These are phyloP conservation scores for Colletotrichum euphorbiae DNA, from an alignment of 2,329 filamentous ascomycete genomes.

Conservation along the genomic window DNA sequence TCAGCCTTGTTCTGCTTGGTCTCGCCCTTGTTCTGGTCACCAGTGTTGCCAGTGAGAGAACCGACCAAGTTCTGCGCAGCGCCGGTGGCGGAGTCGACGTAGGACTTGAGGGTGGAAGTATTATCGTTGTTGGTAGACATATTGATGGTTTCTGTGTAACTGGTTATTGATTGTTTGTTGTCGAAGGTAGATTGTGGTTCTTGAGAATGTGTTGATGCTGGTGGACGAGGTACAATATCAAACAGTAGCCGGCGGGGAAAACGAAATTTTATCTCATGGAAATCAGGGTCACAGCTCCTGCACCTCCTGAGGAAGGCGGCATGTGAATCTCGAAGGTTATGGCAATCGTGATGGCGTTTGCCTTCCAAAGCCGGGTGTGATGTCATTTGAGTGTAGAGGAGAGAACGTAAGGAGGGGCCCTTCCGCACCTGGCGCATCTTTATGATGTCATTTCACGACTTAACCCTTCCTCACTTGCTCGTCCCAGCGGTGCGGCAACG, in stretches of 20 bases:
- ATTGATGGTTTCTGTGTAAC: conserved; percentile 2
- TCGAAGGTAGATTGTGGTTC: conserved; percentile 7
- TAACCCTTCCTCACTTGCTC: background rate
- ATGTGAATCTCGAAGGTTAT: conserved; percentile 35
- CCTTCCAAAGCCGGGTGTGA: conserved; percentile 25
- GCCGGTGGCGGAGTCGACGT: conserved; percentile 78
- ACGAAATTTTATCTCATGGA: conserved; percentile 30
- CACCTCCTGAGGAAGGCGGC: conserved; percentile 16
- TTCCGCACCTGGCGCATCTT: conserved; percentile 11
- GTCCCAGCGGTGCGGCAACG: background rate
- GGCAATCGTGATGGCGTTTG: conserved; percentile 26
- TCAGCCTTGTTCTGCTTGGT: conserved; percentile 73
- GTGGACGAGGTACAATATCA: background rate
- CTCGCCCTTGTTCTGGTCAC: conserved; percentile 74
- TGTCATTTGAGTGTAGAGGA: conserved; percentile 35
- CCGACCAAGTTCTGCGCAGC: conserved; percentile 79
- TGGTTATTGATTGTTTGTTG: background rate
- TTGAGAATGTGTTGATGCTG: background rate
- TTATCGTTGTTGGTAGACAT: conserved; percentile 42
- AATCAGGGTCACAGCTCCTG: background rate
- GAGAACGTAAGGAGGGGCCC: conserved; percentile 26
- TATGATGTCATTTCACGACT: conserved; percentile 36
- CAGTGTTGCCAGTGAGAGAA: conserved; percentile 76
- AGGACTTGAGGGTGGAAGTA: conserved; percentile 83
- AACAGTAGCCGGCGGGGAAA: background rate